These are phyloP conservation scores for Yamadazyma dushanensis DNA, from an alignment of 1,139 yeast species.

Conservation along the genomic window DNA sequence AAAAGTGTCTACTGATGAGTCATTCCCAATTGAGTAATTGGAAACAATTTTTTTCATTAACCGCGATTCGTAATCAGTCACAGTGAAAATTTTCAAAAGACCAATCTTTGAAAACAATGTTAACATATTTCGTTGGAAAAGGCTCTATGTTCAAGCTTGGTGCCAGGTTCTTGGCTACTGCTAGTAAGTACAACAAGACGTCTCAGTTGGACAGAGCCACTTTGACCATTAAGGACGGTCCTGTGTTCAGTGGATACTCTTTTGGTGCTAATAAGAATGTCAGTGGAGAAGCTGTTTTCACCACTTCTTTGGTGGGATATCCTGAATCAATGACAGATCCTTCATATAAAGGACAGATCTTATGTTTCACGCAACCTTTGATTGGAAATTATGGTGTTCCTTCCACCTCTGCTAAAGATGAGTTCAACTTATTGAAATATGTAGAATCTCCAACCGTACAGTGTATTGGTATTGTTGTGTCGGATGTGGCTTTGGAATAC, in stretches of 20 bases:
- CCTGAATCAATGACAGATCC: conserved; percentile 99
- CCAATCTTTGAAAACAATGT: conserved; percentile 2
- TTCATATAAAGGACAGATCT: conserved; percentile 91
- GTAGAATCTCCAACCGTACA: conserved; percentile 91
- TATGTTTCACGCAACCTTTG: conserved; percentile 94
- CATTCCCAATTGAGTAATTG: conserved; percentile 35
- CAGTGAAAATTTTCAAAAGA: conserved; percentile 4
- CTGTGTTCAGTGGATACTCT: conserved; percentile 87
- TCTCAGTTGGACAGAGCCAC: conserved; percentile 76
- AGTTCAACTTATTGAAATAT: conserved; percentile 80
- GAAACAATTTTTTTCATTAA: conserved; percentile 20
- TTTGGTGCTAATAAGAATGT: conserved; percentile 92
- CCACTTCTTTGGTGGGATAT: conserved; percentile 95
- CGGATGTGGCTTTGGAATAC: conserved; percentile 91
- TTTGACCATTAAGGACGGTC: conserved; percentile 88
- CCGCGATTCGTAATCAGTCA: conserved; percentile 43
- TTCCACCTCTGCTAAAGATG: conserved; percentile 74
- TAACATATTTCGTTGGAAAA: too few species aligned
- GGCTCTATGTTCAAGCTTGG: conserved; percentile 2
- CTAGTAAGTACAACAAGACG: conserved; percentile 38
- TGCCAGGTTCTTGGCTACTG: conserved; percentile 32
- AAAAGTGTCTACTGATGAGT: conserved; percentile 20
- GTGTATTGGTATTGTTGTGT: conserved; percentile 94
- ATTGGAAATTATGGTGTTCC: conserved; percentile 99
- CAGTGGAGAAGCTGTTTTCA: conserved; percentile 96